Evolutionary conservation across 257 asterid genomes (phyloP).

Genomic region (Leonotis leonurus): DNA sequence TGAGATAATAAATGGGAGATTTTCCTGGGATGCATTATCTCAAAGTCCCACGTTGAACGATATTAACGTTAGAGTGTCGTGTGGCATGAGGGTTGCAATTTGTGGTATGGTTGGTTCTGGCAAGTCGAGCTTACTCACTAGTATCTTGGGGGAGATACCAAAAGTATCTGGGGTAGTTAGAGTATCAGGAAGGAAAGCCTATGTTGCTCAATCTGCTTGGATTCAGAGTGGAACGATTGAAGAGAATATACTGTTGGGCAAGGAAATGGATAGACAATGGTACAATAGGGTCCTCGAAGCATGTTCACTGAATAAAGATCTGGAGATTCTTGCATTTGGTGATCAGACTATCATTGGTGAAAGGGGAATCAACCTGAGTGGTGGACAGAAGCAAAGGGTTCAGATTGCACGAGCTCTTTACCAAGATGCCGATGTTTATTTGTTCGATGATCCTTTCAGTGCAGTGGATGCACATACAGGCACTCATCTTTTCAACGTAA

Average conservation of each 20-base stretch:
- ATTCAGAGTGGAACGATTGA: constrained; percentile 80
- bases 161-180: constrained; percentile 57
- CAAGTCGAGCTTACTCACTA: constrained; percentile 81
- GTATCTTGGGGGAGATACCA: constrained; percentile 72
- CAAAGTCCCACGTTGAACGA: not conserved
- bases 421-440: constrained; percentile 75
- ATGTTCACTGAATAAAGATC: constrained; percentile 63
- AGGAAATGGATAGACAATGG: constrained; percentile 45
- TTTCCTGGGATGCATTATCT: constrained; percentile 15
- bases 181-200: constrained; percentile 60
- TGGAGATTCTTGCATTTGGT: constrained; percentile 69
- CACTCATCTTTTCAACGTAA: constrained; percentile 70
- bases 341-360: constrained; percentile 90
- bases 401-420: constrained; percentile 87
- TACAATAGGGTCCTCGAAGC: constrained; percentile 68
- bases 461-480: constrained; percentile 97
- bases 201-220: constrained; percentile 84
- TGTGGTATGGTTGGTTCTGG: constrained; percentile 95
- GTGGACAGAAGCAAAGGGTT: no score
- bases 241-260: constrained; percentile 75
- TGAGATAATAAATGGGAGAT: constrained; percentile 65
- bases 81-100: constrained; percentile 75
- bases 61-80: constrained; percentile 29
- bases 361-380: constrained; percentile 89
- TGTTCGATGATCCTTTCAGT: constrained; percentile 89